Percentiles rank a stretch among this genome's conserved stretches.
These are phyloP conservation scores for Samsoniella hepiali DNA, from an alignment of 2,329 filamentous ascomycete genomes.

Conservation along the genomic window DNA sequence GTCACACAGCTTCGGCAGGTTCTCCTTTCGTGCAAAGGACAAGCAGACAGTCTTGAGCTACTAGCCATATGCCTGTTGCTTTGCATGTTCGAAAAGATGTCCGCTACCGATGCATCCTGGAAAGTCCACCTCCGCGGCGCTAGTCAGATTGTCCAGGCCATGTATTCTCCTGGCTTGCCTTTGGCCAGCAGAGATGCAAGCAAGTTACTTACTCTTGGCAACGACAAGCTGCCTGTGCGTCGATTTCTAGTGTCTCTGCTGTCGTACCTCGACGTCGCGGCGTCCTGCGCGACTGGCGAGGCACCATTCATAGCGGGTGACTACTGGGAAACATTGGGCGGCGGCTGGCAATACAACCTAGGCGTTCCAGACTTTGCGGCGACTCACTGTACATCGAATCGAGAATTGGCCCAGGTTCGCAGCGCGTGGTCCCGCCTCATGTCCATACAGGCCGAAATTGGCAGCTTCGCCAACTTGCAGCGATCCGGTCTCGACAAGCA, in stretches of 20 bases:
- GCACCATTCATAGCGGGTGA: constrained; percentile 36
- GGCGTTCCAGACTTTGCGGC: constrained; percentile 22
- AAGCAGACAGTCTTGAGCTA: constrained; percentile 24
- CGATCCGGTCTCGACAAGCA: neutral
- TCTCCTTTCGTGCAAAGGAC: constrained; percentile 28
- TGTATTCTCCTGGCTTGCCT: constrained; percentile 18
- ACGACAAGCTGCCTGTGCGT: constrained; percentile 13
- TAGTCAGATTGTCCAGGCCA: constrained; percentile 32
- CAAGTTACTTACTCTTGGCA: neutral
- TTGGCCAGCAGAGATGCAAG: neutral
- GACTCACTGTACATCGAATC: constrained; percentile 3
- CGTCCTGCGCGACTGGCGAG: constrained; percentile 36
- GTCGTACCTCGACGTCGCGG: constrained; percentile 38
- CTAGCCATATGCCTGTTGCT: constrained; percentile 25
- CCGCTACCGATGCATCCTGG: constrained; percentile 31
- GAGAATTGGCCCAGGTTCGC: constrained; percentile 21
- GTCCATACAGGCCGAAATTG: constrained; percentile 22
- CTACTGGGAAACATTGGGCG: constrained; percentile 37
- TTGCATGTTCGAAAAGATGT: constrained; percentile 22
- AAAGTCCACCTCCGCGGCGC: constrained; percentile 37
- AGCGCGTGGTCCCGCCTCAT: constrained; percentile 23
- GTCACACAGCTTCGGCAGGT: constrained; percentile 27
- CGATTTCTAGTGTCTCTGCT: constrained; percentile 37
- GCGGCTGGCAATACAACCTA: constrained; percentile 35
- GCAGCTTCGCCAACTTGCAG: constrained; percentile 19